These are phyloP conservation scores for Neodidymelliopsis sp. DNA, from an alignment of 2,329 filamentous ascomycete genomes.

Conservation along the genomic window DNA sequence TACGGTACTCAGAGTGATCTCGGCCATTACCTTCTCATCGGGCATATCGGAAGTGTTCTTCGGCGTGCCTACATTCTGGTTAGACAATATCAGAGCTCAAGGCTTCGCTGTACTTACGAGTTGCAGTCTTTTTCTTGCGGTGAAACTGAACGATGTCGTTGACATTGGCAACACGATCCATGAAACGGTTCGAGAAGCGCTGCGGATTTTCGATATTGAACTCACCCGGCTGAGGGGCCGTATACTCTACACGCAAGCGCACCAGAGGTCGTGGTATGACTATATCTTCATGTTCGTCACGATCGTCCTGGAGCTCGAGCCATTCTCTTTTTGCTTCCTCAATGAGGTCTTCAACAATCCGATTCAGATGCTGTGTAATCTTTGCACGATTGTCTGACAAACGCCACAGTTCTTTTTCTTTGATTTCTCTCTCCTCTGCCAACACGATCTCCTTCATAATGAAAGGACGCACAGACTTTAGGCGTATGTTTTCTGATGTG, in stretches of 20 bases:
- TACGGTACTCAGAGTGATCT: conserved; percentile 74
- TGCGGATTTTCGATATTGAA: conserved; percentile 96
- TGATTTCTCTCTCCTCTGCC: conserved; percentile 76
- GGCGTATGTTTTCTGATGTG: conserved; percentile 76
- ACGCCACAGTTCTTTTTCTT: conserved; percentile 76
- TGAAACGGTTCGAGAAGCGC: conserved; percentile 91
- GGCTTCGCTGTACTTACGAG: conserved; percentile 24
- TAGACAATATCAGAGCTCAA: conserved; percentile 16
- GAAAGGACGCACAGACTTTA: conserved; percentile 91
- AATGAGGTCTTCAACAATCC: conserved; percentile 85
- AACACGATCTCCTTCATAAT: conserved; percentile 84
- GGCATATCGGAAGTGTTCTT: conserved; percentile 65
- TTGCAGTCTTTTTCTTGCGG: conserved; percentile 75
- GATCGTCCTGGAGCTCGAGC: conserved; percentile 71
- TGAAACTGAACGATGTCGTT: conserved; percentile 95
- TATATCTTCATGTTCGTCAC: conserved; percentile 62
- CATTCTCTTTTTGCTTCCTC: conserved; percentile 82
- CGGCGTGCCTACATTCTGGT: conserved; percentile 46
- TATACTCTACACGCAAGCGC: conserved; percentile 88
- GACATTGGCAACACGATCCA: conserved; percentile 88
- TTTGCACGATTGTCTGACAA: conserved; percentile 84
- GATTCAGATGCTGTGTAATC: conserved; percentile 77
- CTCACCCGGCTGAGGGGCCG: conserved; percentile 80
- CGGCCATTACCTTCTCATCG: conserved; percentile 68
- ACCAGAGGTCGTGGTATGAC: conserved; percentile 82